Conservation (phyloP, 192 early-diverging fungal genomes). For the Backusella tarrabulga region DNA sequence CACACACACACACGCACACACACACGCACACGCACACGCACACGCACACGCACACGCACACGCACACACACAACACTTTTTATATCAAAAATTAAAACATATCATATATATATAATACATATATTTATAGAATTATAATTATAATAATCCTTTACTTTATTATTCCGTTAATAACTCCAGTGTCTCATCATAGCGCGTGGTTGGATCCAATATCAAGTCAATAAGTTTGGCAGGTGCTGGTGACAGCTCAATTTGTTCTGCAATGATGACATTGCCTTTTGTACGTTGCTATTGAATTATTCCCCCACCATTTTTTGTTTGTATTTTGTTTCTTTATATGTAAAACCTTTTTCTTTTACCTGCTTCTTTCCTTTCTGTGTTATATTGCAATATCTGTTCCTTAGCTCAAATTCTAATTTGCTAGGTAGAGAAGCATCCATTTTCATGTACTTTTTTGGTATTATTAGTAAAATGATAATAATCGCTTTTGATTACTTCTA, state of each 20-base stretch:
- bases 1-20: neutral
- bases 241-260: neutral
- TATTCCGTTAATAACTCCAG: neutral
- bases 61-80: neutral
- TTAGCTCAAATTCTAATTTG: neutral
- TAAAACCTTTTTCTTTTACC: neutral
- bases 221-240: neutral
- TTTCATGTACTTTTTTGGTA: neutral
- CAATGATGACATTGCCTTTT: neutral
- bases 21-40: too few relatives aligned
- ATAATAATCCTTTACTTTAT: neutral
- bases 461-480: neutral
- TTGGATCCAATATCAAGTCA: neutral
- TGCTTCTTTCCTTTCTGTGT: neutral
- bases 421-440: neutral
- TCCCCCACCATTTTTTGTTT: neutral
- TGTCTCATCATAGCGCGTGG: neutral
- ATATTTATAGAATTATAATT: neutral
- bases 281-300: neutral
- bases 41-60: too few relatives aligned
- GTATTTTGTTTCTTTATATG: neutral
- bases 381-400: neutral
- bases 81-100: conserved; percentile 5
- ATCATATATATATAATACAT: neutral
- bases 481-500: neutral